phyloP scores from a whole-genome alignment of 192 early-diverging fungal genomes.

The Backusella psychrophila region DNA sequence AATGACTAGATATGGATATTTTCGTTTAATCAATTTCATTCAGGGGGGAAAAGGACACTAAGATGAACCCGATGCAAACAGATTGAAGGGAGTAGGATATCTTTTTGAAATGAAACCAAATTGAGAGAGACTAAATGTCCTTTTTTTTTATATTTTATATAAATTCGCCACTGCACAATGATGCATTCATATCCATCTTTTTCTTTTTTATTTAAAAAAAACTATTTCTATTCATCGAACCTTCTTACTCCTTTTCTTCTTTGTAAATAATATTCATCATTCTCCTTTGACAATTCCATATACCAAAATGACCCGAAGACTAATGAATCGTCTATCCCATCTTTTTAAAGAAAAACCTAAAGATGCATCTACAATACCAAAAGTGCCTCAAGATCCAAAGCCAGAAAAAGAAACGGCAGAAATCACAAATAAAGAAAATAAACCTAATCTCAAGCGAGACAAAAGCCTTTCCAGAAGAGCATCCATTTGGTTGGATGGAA shows the following conservation, averaged over 20 bases:
- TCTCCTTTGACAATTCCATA: neutral
- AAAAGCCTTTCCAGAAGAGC: conserved; percentile 1
- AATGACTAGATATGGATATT: neutral
- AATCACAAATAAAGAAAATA: neutral
- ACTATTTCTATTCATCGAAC: neutral
- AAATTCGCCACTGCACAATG: neutral
- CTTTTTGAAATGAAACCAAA: conserved; percentile 15
- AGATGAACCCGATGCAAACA: conserved; percentile 3
- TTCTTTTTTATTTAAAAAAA: neutral
- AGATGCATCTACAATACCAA: neutral
- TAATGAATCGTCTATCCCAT: neutral
- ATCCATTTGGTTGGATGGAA: neutral
- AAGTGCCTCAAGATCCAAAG: neutral
- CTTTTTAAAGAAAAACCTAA: neutral
- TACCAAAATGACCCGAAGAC: neutral
- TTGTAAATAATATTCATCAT: neutral
- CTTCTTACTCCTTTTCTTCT: neutral
- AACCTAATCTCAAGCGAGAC: neutral
- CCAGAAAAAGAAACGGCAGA: neutral
- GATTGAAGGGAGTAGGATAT: conserved; percentile 3
- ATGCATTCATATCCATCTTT: neutral
- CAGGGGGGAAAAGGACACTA: neutral
- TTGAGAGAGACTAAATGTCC: neutral
- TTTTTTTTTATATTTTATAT: neutral
- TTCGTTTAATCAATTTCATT: neutral